A percentile compares a stretch with the other conserved stretches of the same genome.
Conservation (phyloP, 345 rosid species). For the Citropsis articulata region DNA sequence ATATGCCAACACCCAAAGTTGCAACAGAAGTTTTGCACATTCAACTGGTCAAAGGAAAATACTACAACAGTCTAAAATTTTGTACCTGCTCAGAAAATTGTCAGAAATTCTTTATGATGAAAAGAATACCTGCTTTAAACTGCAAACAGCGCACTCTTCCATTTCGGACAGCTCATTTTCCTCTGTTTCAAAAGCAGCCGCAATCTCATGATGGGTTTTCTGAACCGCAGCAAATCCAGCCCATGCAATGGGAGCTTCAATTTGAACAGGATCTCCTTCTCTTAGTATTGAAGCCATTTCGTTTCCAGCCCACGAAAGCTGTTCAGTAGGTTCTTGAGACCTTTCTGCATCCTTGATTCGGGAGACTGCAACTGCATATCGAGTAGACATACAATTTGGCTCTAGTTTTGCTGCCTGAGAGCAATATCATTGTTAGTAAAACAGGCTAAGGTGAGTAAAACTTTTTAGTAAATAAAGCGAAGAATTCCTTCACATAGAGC, state of each 20-base stretch:
- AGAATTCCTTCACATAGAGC: neutral
- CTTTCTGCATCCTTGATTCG: conserved; percentile 92
- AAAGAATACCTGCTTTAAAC: conserved; percentile 77
- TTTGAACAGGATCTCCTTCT: conserved; percentile 81
- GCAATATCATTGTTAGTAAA: conserved; percentile 8
- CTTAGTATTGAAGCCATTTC: conserved; percentile 96
- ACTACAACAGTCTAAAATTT: neutral
- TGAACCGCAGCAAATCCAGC: conserved; percentile 94
- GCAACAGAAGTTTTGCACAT: neutral
- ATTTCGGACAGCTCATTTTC: conserved; percentile 54
- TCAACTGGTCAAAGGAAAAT: neutral
- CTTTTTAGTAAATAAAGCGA: neutral
- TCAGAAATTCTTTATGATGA: neutral
- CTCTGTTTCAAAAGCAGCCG: conserved; percentile 72
- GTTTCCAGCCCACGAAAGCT: conserved; percentile 87
- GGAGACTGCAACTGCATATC: conserved; percentile 89
- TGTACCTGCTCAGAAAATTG: neutral
- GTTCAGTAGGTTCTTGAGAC: conserved; percentile 88
- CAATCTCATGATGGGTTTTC: conserved; percentile 85
- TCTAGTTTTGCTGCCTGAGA: conserved; percentile 89
- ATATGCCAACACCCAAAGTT: too few relatives aligned
- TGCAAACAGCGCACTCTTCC: conserved; percentile 70
- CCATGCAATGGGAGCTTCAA: conserved; percentile 82
- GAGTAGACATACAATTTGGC: conserved; percentile 88
- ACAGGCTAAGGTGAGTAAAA: conserved; percentile 4